Evolutionary conservation across 257 asterid genomes (phyloP), one percentile per base, ranked within the genome.

Genomic region (Solanum pennellii): DNA sequence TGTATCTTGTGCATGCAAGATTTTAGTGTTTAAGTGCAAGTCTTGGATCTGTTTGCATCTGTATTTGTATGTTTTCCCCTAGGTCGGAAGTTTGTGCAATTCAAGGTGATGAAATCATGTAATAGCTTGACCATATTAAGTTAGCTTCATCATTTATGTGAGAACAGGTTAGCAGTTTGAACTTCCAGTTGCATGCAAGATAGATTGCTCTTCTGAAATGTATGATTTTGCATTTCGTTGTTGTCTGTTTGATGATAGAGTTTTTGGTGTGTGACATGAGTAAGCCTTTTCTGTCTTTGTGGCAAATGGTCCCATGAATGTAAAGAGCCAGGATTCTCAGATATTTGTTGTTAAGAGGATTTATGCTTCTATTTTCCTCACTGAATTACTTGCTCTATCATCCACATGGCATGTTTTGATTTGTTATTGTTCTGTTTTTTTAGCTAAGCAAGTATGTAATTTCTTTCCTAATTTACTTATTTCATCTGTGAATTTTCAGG

Each of bases 401-500:
- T 37, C 25, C 65, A 69, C 72, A 31, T 15, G 59, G 74, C 74
- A 39, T 77, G 33, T 47, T 59, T 69, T 86, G 33, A n/a, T 47
- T 86, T 41, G 13, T 10, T 68, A 7, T 71, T 86, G 31, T 72
- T 77, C 18, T 73, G 84, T 42, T 49, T 49, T 49, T 82, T 31
- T 49, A 29, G 85, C 85, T 49, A 29, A 16, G 69, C 45, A 29
- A 80, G 7, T 23, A 62, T n/a, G 42, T 47, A 25, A 73, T 86
- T 37, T 44, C 37, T 73, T 86, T 52, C 16, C 15, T n/a, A 71
- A 31, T 49, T 49, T 27, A n/a, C 56, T 80, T 16, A 83, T 47
- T 31, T 90, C 80, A 23, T 73, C 72, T 87, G 41, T 76, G 49
- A 71, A 37, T 88, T 90, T 90, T 83, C 94, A 95, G 98, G 88